Evolutionary conservation across 1,284 basidiomycete species (phyloP).

Genomic region (Tranzscheliella williamsii): DNA sequence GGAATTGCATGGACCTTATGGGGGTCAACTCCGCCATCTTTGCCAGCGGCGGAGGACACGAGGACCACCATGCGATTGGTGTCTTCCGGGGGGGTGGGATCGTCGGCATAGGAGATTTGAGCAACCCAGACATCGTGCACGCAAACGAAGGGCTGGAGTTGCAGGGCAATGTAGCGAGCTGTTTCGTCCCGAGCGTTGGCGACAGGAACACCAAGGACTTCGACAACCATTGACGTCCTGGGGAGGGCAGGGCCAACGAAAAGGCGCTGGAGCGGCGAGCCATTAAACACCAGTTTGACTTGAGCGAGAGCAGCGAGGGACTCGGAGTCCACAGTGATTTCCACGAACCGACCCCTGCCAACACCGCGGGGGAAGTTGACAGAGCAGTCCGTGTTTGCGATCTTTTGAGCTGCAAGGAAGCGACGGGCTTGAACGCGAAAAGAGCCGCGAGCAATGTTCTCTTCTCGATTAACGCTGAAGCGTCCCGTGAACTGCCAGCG

Average conservation of each 20-base stretch:
- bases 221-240: not conserved
- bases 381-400: not conserved
- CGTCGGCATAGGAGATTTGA: no score
- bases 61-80: not conserved
- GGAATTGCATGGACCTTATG: not conserved
- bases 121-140: not conserved
- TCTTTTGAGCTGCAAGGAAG: not conserved
- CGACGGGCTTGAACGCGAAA: not conserved
- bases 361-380: not conserved
- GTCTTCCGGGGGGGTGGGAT: no score
- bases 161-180: not conserved
- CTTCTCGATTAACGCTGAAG: not conserved
- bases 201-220: not conserved
- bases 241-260: not conserved
- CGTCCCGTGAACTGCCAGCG: not conserved
- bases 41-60: not conserved
- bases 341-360: not conserved
- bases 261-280: not conserved
- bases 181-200: not conserved
- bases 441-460: not conserved
- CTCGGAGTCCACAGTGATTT: not conserved
- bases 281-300: not conserved
- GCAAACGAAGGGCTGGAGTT: not conserved
- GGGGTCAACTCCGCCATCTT: not conserved
- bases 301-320: not conserved